These are phyloP conservation scores for Coccomyxa sp. DNA, from an alignment of 139 green algal species.

Conservation along the genomic window DNA sequence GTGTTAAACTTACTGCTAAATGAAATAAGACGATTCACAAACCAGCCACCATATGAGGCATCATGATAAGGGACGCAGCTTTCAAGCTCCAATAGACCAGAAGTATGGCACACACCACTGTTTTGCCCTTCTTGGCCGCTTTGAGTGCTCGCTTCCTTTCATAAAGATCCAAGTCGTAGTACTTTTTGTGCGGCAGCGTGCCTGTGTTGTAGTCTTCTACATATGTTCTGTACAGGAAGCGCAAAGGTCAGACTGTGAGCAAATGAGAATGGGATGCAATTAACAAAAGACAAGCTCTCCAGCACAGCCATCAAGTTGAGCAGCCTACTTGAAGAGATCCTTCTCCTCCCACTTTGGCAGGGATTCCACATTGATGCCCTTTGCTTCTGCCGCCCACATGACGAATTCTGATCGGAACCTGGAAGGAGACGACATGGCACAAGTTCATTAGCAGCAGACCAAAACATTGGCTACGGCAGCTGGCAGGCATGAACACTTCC, in stretches of 20 bases:
- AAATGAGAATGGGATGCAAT: background rate
- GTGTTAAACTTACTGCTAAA: background rate
- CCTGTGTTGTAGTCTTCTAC: slow-evolving; percentile 67
- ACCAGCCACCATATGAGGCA: background rate
- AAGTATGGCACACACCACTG: slow-evolving; percentile 4
- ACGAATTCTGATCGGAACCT: slow-evolving; percentile 77
- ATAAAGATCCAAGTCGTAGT: slow-evolving; percentile 77
- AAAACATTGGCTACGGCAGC: no score
- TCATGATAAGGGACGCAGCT: background rate
- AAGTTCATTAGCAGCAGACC: no score
- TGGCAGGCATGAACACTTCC: background rate
- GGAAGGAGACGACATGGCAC: background rate
- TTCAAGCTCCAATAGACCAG: background rate
- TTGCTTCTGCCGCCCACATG: slow-evolving; percentile 74
- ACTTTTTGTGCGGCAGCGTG: slow-evolving; percentile 73
- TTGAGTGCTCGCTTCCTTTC: slow-evolving; percentile 43
- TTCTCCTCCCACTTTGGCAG: slow-evolving; percentile 68
- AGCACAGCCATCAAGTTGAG: background rate
- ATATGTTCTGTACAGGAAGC: slow-evolving; percentile 18
- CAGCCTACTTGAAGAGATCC: slow-evolving; percentile 56
- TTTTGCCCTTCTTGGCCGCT: slow-evolving; percentile 33
- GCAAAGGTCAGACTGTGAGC: background rate
- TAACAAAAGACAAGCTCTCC: background rate
- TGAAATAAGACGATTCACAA: background rate
- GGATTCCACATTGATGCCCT: slow-evolving; percentile 68